These are phyloP conservation scores for Neonectria faginata DNA, from an alignment of 2,329 filamentous ascomycete genomes.

Conservation along the genomic window DNA sequence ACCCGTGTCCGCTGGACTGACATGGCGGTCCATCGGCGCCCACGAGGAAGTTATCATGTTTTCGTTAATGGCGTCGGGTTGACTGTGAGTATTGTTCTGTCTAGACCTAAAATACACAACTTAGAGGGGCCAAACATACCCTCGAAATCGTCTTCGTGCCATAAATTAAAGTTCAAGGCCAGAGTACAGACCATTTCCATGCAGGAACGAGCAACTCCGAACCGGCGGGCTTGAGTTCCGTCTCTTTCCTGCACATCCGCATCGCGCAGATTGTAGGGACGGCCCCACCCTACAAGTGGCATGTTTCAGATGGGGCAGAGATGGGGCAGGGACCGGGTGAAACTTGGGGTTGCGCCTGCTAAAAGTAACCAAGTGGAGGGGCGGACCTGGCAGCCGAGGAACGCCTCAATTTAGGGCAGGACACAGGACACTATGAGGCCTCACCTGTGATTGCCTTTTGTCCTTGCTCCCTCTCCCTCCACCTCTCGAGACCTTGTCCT, in stretches of 20 bases:
- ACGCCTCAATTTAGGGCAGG: slow-evolving; percentile 7
- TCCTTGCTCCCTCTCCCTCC: not conserved
- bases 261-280: slow-evolving; percentile 19
- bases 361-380: slow-evolving; percentile 9
- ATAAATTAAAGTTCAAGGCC: slow-evolving; percentile 11
- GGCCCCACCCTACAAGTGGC: slow-evolving; percentile 22
- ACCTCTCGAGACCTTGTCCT: slow-evolving; percentile 4
- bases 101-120: not conserved
- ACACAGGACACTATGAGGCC: not conserved
- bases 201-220: slow-evolving; percentile 17
- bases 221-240: not conserved
- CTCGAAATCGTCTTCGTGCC: not conserved
- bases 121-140: not conserved
- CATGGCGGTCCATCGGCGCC: not conserved
- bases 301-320: slow-evolving; percentile 42
- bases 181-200: slow-evolving; percentile 12
- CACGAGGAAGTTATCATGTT: not conserved
- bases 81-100: not conserved
- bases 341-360: slow-evolving; percentile 35
- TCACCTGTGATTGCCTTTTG: not conserved
- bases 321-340: slow-evolving; percentile 28
- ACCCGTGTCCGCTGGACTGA: not conserved
- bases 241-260: not conserved
- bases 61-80: not conserved
- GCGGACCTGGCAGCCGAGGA: slow-evolving; percentile 24